Evolutionary conservation across 768 basidiomycete genomes (phyloP).

Genomic region (Amanita polypyramis): DNA sequence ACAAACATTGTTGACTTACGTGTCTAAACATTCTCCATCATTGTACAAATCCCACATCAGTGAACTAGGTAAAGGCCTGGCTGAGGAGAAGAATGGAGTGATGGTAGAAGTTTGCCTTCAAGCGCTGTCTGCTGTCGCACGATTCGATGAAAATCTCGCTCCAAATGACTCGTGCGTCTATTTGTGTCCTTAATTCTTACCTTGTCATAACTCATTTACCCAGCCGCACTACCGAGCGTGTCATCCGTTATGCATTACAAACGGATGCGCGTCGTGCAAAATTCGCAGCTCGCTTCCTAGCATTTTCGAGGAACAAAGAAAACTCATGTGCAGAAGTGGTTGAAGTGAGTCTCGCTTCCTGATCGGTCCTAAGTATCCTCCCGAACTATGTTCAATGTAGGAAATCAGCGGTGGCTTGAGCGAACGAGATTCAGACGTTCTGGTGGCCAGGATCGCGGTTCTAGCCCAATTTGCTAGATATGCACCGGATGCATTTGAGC

Average conservation of each 20-base stretch:
- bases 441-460: slow-evolving; percentile 60
- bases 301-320: slow-evolving; percentile 43
- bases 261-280: slow-evolving; percentile 65
- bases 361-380: background rate
- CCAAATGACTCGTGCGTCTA: slow-evolving; percentile 57
- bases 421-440: slow-evolving; percentile 11
- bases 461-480: slow-evolving; percentile 66
- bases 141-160: slow-evolving; percentile 44
- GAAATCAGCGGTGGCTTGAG: slow-evolving; percentile 19
- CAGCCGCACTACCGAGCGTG: slow-evolving; percentile 60
- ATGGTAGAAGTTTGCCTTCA: slow-evolving; percentile 64
- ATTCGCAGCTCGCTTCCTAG: slow-evolving; percentile 71
- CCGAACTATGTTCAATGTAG: slow-evolving; percentile 23
- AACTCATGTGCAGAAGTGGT: slow-evolving; percentile 44
- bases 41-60: slow-evolving; percentile 66
- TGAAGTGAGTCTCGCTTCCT: slow-evolving; percentile 37
- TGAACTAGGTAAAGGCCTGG: slow-evolving; percentile 66
- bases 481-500: slow-evolving; percentile 66
- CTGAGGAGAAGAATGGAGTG: slow-evolving; percentile 45
- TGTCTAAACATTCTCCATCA: slow-evolving; percentile 69
- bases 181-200: background rate
- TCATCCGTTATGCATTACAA: slow-evolving; percentile 47
- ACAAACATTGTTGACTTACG: slow-evolving; percentile 38
- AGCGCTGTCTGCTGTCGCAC: slow-evolving; percentile 60
- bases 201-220: slow-evolving; percentile 5